A percentile compares a stretch with the other conserved stretches of the same genome.
These are phyloP conservation scores for Ophiognomonia clavigignenti-juglandacearum DNA, from an alignment of 2,329 filamentous ascomycete species.

Conservation along the genomic window DNA sequence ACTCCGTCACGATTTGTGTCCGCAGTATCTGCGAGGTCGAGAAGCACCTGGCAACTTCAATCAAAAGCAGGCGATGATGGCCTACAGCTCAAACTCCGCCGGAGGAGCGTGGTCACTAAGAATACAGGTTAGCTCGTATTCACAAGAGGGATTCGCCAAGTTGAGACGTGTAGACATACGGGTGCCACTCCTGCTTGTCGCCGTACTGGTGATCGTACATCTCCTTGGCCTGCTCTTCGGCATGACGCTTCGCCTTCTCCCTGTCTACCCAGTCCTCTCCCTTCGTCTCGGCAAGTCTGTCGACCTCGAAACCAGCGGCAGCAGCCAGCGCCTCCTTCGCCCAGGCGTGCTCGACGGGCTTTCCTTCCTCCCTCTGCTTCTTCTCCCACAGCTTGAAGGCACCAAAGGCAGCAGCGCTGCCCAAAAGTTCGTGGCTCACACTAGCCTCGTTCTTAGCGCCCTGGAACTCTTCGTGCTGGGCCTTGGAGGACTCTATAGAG, in stretches of 20 bases:
- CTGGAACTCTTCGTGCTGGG: slow-evolving; percentile 40
- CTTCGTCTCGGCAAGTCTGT: slow-evolving; percentile 70
- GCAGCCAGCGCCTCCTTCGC: slow-evolving; percentile 75
- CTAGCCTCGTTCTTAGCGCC: slow-evolving; percentile 50
- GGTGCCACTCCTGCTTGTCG: slow-evolving; percentile 47
- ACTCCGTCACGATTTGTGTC: no score
- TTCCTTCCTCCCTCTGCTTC: slow-evolving; percentile 65
- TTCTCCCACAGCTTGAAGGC: slow-evolving; percentile 79
- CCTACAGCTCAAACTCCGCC: no score
- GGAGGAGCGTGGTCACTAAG: no score
- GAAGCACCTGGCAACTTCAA: no score
- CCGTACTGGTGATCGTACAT: slow-evolving; percentile 62
- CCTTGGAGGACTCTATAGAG: slow-evolving; percentile 1
- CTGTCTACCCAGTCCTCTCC: slow-evolving; percentile 56
- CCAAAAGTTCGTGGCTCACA: slow-evolving; percentile 68
- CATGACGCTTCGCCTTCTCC: slow-evolving; percentile 54
- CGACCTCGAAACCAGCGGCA: slow-evolving; percentile 68
- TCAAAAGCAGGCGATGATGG: no score
- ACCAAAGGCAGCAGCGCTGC: slow-evolving; percentile 71
- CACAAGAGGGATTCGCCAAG: no score
- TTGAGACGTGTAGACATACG: no score
- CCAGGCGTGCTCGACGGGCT: slow-evolving; percentile 65
- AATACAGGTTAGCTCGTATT: no score
- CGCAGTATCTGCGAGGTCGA: no score
- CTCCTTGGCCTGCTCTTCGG: slow-evolving; percentile 51